Base-by-base conservation (phyloP, 768 basidiomycete genomes). In the Kwoniella sp. region DNA sequence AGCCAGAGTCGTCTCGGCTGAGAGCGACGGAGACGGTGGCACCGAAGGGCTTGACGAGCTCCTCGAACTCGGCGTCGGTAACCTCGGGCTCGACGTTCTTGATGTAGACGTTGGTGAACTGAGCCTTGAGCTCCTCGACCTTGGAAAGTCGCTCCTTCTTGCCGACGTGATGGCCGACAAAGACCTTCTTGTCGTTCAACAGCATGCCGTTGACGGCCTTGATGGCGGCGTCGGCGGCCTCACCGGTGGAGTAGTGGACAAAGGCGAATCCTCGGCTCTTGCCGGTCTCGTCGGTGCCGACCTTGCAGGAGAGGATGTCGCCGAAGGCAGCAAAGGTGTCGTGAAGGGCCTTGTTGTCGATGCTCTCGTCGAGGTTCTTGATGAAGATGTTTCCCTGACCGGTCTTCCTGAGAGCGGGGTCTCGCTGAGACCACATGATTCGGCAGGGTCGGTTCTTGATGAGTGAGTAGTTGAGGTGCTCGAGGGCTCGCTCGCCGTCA, bases 391-490 rank as follows among this genome's bases (percentile, higher is more conserved):
- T 99, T 76, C 95, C 95, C 79, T 96, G 91, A 60, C 91, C 91
- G 60, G 91, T 96, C 84, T 98, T 98, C 77, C 95, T 88, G 73
- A 99, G 84, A 65, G 91, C 89, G 54, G 95, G 95, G 79, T 98
- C 95, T 75, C 95, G 89, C 82, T 98, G 95, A 71, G 92, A 96
- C 93, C 95, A 98, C 95, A 99, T 99, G 82, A 99, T 99, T 69
- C 95, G 89, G 80, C 95, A 99, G 59, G 95, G 86, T 69, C 90
- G 87, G 77, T 86, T 86, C 82, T 98, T 98, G 80, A 99, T 98
- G 74, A 92, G 78, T 63, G 95, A 98, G 76, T 99, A 99, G 79
- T 99, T 99, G 76, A 99, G 85, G 77, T 92, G 89, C 78, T 99
- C 95, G 59, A 99, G 83, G 61, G 95, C 93, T 74, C 91, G 89